A percentile compares a stretch with the other conserved stretches of the same genome.
Evolutionary conservation across 106 monocot species (phyloP).

Genomic region (Phalaenopsis equestris): DNA sequence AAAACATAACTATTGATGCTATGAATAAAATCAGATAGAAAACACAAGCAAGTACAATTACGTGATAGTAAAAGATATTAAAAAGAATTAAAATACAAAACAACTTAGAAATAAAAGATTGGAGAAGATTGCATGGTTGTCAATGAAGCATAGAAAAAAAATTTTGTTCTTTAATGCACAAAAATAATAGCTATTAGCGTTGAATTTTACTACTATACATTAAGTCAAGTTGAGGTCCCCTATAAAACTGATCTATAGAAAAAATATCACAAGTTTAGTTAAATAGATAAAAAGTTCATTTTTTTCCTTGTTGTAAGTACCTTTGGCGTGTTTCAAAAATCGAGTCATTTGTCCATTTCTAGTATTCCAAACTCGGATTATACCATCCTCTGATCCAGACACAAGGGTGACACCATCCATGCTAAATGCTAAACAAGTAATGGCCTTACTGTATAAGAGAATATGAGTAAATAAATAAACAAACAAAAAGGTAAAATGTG

Average conservation of each 20-base stretch:
- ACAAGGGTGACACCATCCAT: slow-evolving; percentile 68
- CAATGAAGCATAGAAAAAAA: too few species aligned
- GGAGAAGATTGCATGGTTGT: too few species aligned
- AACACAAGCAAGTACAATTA: too few species aligned
- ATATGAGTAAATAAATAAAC: neutral
- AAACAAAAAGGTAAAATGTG: neutral
- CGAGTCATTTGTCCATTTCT: slow-evolving; percentile 40
- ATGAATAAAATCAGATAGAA: too few species aligned
- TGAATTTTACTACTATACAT: neutral
- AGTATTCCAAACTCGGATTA: slow-evolving; percentile 71
- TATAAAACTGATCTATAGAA: neutral
- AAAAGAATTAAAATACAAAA: too few species aligned
- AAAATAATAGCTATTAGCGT: neutral
- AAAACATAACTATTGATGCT: too few species aligned
- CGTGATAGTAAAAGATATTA: too few species aligned
- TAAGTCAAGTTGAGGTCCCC: neutral
- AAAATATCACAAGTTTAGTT: neutral
- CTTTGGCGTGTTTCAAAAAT: slow-evolving; percentile 67
- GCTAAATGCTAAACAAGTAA: slow-evolving; percentile 69
- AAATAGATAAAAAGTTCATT: neutral
- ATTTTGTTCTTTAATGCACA: neutral
- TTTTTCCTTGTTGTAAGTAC: slow-evolving; percentile 14
- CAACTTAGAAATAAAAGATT: too few species aligned
- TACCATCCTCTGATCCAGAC: slow-evolving; percentile 87
- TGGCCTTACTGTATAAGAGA: slow-evolving; percentile 45